Percentiles rank a stretch among this genome's conserved stretches.
These are phyloP conservation scores for Trypanosoma mega DNA, from an alignment of 208 protist genomes.

Conservation along the genomic window DNA sequence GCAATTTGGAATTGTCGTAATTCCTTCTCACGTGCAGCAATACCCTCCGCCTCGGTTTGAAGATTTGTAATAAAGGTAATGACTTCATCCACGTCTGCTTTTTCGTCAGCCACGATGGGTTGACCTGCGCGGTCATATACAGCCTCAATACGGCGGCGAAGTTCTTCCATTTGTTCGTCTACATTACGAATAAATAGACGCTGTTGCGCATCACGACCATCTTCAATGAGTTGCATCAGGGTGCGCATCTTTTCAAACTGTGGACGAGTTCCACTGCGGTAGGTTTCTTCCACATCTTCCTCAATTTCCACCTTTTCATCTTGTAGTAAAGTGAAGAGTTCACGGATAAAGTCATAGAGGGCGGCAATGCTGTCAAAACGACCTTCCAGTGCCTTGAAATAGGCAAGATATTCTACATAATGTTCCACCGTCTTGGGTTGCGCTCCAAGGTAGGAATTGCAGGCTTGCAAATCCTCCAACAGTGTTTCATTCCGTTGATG, in stretches of 20 bases:
- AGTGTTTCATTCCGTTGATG: slow-evolving; percentile 85
- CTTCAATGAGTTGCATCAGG: slow-evolving; percentile 85
- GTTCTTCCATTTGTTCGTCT: slow-evolving; percentile 91
- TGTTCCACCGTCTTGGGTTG: slow-evolving; percentile 91
- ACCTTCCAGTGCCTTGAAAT: slow-evolving; percentile 75
- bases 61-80: slow-evolving; percentile 84
- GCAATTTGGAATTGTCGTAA: slow-evolving; percentile 86
- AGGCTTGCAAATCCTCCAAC: slow-evolving; percentile 81
- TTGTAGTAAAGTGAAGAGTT: slow-evolving; percentile 86
- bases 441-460: slow-evolving; percentile 76
- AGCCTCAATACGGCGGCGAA: slow-evolving; percentile 85
- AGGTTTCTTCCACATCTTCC: slow-evolving; percentile 91
- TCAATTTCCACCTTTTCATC: slow-evolving; percentile 87
- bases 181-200: slow-evolving; percentile 92
- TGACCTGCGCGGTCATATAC: slow-evolving; percentile 86
- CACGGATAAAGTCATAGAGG: slow-evolving; percentile 90
- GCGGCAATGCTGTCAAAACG: slow-evolving; percentile 78
- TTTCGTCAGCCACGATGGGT: slow-evolving; percentile 85
- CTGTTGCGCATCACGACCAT: slow-evolving; percentile 88
- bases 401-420: slow-evolving; percentile 90
- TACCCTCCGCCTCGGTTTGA: slow-evolving; percentile 73
- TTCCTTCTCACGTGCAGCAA: slow-evolving; percentile 86
- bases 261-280: slow-evolving; percentile 87
- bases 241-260: slow-evolving; percentile 92
- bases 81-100: slow-evolving; percentile 72